These are phyloP conservation scores for Cyathus striatus DNA, from an alignment of 768 basidiomycete genomes.

Conservation along the genomic window DNA sequence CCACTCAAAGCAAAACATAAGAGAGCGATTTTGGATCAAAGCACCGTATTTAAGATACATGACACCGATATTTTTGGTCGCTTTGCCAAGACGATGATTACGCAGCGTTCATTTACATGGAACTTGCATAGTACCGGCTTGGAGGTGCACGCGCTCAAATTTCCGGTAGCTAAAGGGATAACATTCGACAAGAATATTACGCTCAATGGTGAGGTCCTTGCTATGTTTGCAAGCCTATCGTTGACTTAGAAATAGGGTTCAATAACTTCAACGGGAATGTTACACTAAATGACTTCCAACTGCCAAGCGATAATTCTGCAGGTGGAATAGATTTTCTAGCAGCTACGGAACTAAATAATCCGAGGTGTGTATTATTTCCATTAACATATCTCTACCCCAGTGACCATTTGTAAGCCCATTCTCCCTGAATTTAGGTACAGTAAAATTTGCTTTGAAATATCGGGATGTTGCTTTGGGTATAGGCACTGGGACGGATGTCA, in stretches of 20 bases:
- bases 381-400: not conserved
- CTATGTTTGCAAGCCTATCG: too few species aligned
- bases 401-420: slow-evolving; percentile 47
- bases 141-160: slow-evolving; percentile 59
- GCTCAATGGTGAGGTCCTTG: slow-evolving; percentile 51
- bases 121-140: slow-evolving; percentile 50
- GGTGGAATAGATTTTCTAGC: slow-evolving; percentile 67
- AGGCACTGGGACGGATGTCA: slow-evolving; percentile 46
- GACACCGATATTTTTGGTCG: slow-evolving; percentile 54
- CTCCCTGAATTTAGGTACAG: slow-evolving; percentile 62
- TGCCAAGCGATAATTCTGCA: slow-evolving; percentile 61
- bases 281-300: slow-evolving; percentile 47
- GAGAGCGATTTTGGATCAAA: slow-evolving; percentile 59
- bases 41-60: slow-evolving; percentile 49
- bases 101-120: slow-evolving; percentile 65
- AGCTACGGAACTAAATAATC: slow-evolving; percentile 49
- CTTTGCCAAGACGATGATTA: slow-evolving; percentile 63
- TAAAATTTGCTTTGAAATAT: slow-evolving; percentile 58
- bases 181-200: slow-evolving; percentile 57
- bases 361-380: slow-evolving; percentile 34
- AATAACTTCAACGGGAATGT: slow-evolving; percentile 59
- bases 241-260: slow-evolving; percentile 50
- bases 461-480: slow-evolving; percentile 49
- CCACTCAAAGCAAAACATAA: slow-evolving; percentile 45
- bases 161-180: slow-evolving; percentile 62